Conservation (phyloP, 2,329 filamentous ascomycete genomes). For the Pseudogymnoascus sp. region DNA sequence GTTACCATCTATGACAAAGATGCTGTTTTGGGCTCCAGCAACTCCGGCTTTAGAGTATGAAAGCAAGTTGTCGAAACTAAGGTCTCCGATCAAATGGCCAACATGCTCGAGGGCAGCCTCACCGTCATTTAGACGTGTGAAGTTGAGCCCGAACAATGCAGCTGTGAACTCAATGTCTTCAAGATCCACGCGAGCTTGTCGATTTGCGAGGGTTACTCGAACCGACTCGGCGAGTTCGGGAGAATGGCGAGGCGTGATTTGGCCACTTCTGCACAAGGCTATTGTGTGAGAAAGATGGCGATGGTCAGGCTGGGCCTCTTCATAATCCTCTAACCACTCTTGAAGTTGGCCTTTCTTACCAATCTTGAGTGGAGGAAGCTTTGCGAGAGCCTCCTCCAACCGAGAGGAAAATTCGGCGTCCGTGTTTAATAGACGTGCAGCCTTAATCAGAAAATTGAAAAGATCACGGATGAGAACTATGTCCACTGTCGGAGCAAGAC, state of each 20-base stretch:
- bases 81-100: constrained; percentile 4
- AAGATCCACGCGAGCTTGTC: constrained; percentile 4
- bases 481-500: no score
- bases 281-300: constrained; percentile 10
- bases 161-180: constrained; percentile 10
- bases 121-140: background rate
- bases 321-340: constrained; percentile 8
- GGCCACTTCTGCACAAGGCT: constrained; percentile 5
- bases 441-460: no score
- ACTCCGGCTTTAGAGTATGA: constrained; percentile 4
- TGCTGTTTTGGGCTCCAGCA: constrained; percentile 4
- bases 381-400: no score
- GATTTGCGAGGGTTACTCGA: constrained; percentile 1
- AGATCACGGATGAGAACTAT: no score
- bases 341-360: constrained; percentile 33
- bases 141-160: background rate
- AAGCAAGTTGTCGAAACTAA: constrained; percentile 5
- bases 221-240: background rate
- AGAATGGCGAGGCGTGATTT: background rate
- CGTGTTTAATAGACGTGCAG: no score
- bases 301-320: constrained; percentile 9
- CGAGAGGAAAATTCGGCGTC: no score
- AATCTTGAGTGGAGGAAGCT: constrained; percentile 30
- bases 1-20: background rate
- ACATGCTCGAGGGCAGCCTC: background rate